Conservation (phyloP, 495 filamentous ascomycete genomes). For the Cryomyces minteri region DNA sequence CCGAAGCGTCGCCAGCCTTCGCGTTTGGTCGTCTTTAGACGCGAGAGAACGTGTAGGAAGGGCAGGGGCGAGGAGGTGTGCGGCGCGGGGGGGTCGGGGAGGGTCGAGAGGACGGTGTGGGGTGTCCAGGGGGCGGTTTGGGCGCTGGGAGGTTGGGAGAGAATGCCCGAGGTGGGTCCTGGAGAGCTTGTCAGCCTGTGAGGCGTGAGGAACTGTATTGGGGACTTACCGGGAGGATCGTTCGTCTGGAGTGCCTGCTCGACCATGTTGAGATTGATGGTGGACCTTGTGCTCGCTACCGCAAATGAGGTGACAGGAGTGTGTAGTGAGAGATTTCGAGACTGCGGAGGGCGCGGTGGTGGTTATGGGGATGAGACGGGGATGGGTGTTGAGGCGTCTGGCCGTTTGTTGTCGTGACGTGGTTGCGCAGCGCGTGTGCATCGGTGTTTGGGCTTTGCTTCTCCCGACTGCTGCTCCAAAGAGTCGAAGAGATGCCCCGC, state of each 20-base stretch:
- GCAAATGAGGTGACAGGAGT: too few species aligned
- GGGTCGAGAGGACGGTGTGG: conserved; percentile 17
- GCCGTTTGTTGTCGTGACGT: too few species aligned
- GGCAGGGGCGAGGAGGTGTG: conserved; percentile 57
- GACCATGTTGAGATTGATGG: background rate
- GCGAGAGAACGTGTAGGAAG: conserved; percentile 86
- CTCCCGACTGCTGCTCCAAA: too few species aligned
- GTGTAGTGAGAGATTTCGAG: too few species aligned
- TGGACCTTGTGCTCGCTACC: too few species aligned
- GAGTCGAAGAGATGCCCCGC: too few species aligned
- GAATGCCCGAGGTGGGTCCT: conserved; percentile 8
- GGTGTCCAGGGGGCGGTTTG: conserved; percentile 11
- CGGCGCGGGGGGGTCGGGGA: conserved; percentile 11
- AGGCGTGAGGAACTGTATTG: background rate
- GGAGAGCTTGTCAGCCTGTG: background rate
- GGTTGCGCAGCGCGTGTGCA: too few species aligned
- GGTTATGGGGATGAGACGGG: too few species aligned
- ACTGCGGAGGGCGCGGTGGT: too few species aligned
- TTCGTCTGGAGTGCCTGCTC: conserved; percentile 15
- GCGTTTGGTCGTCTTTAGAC: conserved; percentile 84
- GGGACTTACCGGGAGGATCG: conserved; percentile 11
- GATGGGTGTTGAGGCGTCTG: too few species aligned
- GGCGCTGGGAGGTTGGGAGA: conserved; percentile 3
- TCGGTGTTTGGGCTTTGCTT: too few species aligned
- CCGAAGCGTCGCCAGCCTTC: conserved; percentile 89